Percentiles rank a stretch among this genome's conserved stretches.
Conservation (phyloP, 371 early-diverging fungal genomes). For the Cokeromyces recurvatus region DNA sequence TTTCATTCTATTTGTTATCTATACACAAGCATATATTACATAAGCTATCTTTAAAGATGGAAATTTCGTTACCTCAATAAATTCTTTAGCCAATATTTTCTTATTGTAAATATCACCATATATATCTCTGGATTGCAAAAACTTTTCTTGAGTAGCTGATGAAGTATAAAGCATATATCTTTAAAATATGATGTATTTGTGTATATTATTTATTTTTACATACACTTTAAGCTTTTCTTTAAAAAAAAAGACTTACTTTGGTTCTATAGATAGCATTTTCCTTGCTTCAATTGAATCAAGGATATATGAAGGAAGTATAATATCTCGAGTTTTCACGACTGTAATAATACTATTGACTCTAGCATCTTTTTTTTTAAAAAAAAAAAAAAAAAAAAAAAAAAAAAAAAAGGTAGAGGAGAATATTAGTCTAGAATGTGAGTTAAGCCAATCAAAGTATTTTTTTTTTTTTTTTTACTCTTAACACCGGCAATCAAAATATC, state of each 20-base stretch:
- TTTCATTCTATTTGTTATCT: conserved; percentile 2
- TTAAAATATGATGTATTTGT: too few species aligned
- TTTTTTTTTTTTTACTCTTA: conserved; percentile 21
- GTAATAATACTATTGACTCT: conserved; percentile 45
- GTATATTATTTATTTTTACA: too few species aligned
- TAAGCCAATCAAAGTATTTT: neutral
- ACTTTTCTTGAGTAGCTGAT: conserved; percentile 31
- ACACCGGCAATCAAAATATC: conserved; percentile 45
- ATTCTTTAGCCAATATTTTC: conserved; percentile 6
- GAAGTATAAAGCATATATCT: conserved; percentile 63
- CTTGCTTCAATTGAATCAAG: conserved; percentile 53
- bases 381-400: too few species aligned
- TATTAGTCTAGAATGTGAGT: neutral
- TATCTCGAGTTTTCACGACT: conserved; percentile 42
- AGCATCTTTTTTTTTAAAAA: too few species aligned
- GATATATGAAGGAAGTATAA: conserved; percentile 49
- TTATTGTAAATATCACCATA: conserved; percentile 68
- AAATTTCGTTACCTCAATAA: conserved; percentile 8
- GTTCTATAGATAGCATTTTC: conserved; percentile 47
- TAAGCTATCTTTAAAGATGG: too few species aligned
- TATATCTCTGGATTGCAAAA: conserved; percentile 53
- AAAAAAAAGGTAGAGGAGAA: too few species aligned
- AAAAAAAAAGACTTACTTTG: conserved; percentile 37
- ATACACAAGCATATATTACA: neutral
- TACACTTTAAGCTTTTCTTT: too few species aligned